Base-by-base conservation (phyloP, 192 early-diverging fungal species). In the Phycomyces blakesleeanus region DNA sequence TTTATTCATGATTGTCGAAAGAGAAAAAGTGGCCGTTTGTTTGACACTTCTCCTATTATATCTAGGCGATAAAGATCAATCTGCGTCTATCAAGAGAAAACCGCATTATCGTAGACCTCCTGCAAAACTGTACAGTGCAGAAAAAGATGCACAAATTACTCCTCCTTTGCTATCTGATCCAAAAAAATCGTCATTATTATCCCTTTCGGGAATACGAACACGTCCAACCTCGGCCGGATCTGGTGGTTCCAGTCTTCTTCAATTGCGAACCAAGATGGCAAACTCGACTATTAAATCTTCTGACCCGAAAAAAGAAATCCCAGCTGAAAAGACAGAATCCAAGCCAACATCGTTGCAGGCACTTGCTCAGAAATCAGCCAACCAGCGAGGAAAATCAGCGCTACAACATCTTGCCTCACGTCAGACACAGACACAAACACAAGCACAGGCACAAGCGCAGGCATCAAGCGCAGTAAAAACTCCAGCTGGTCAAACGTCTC, bases 261-360 rank as follows among this genome's bases (percentile, higher is more conserved):
- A 47, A 11, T 11, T 47, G 44, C 44, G 44, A n/a, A 12, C 12
- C 2, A 47, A 47, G 18, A 47, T 47, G 44, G 49, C 52, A 26
- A 53, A 53, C 55, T 50, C 40, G 47, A 68, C 51, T 57, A 60
- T 49, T 15, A 66, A 59, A 47, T 54, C 58, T 26, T 38, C 44
- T 27, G 22, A 39, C 40, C 34, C 22, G 29, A 37, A 55, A 49
- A 29, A 47, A 49, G 63, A 38, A 39, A 18, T 39, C 61, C 24
- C 51, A 53, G n/a, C 10, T 37, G 14, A 52, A 54, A 40, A 49
- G 52, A 53, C 52, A 57, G 54, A 57, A 21, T 20, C 21, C 18
- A 27, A 20, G 24, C 14, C 44, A 47, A 26, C 63, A 27, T 41
- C 56, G 6, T 29, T 57, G 2, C 15, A n/a, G 11, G 6, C 40